Conservation (phyloP, 2,329 filamentous ascomycete genomes). For the Geosmithia morbida region DNA sequence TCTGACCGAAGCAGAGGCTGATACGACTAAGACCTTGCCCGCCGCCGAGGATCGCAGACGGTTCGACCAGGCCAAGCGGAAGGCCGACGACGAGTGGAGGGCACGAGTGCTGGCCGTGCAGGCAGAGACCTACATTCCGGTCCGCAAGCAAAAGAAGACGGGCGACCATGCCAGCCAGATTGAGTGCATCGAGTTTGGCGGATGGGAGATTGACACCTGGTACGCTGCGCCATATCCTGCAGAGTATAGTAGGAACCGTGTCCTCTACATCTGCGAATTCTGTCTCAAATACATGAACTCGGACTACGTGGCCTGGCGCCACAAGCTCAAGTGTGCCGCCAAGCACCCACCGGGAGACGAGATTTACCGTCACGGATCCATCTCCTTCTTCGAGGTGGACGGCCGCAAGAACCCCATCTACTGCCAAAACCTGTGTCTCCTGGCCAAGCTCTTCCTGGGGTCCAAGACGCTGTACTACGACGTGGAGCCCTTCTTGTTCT, state of each 20-base stretch:
- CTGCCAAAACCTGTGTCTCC: conserved; percentile 90
- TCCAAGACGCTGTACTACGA: conserved; percentile 98
- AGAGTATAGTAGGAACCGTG: conserved; percentile 91
- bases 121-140: conserved; percentile 44
- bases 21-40: conserved; percentile 81
- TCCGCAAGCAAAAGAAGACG: conserved; percentile 57
- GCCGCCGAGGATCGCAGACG: conserved; percentile 64
- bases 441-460: conserved; percentile 94
- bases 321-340: conserved; percentile 91
- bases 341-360: conserved; percentile 97
- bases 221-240: conserved; percentile 97
- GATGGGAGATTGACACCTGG: conserved; percentile 97
- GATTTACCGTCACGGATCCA: conserved; percentile 81
- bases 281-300: conserved; percentile 99
- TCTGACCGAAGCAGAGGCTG: conserved; percentile 73
- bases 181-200: conserved; percentile 96
- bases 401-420: conserved; percentile 96
- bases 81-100: conserved; percentile 86
- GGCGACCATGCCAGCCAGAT: conserved; percentile 89
- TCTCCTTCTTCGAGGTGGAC: conserved; percentile 96
- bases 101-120: conserved; percentile 46
- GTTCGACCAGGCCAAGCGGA: conserved; percentile 82
- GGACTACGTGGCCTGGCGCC: conserved; percentile 93
- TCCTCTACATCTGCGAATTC: conserved; percentile 98
- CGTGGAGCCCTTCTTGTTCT: conserved; percentile 93